Evolutionary conservation across 1,284 basidiomycete species (phyloP), one percentile per base, ranked within the genome.

Genomic region (Microbotryum violaceum): DNA sequence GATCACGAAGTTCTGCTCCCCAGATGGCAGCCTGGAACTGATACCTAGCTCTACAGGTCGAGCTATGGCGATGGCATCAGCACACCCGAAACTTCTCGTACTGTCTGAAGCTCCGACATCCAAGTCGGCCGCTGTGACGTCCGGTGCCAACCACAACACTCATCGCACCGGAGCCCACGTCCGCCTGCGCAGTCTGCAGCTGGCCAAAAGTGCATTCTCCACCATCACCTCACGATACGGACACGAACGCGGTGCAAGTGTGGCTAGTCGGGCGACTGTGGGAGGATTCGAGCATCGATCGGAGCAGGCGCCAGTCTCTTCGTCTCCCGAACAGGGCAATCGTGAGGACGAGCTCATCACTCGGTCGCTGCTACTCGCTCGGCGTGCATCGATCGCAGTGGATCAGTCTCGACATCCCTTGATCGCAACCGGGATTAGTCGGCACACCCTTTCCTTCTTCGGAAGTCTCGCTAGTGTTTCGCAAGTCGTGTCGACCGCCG

Each of bases 181-280:
- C 5, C 64, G 67, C 5, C 62, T 66, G 0, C 62, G 67, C 3
- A 66, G 64, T 29, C 65, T 68, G 48, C 62, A 63, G 37, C 54
- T 68, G 16, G 47, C 58, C n/a, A 66, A 62, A 29, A 20, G 56
- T 10, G 46, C 54, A 6, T 12, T 55, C 14, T 16, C 12, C 4
- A 20, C 53, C 33, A 21, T 55, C 29, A 42, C 46, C n/a, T 33
- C 53, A 58, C 42, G 44, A 33, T 33, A 6, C 21, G 25, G 16
- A 31, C 9, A 14, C n/a, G 21, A 56, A 0, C 56, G 60, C 1
- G 29, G 56, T 2, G 52, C 42, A 12, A 59, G 58, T 42, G 21
- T 33, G 6, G 56, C 57, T 18, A 61, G 58, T 46, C 51, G 63
- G 23, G 54, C 49, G 21, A 65, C 61, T 7, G 56, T 68, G 21